Conservation (phyloP, 2,329 filamentous ascomycete genomes). For the Thermoascus crustaceus region DNA sequence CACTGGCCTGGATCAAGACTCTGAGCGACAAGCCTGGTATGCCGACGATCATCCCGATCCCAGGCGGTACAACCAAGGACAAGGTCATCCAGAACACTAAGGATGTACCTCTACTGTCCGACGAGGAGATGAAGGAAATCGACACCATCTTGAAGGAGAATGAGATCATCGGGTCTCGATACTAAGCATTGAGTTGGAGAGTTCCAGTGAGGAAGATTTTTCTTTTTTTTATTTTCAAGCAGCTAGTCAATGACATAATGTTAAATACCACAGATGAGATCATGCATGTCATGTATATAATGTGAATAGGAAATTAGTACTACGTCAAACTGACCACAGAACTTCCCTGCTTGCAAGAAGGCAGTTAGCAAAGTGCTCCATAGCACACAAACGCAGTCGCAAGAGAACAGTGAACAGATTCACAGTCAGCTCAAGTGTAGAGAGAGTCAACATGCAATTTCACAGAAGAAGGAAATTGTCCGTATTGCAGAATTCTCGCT, state of each 20-base stretch:
- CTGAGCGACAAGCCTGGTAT: conserved; percentile 36
- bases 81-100: conserved; percentile 29
- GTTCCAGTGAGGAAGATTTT: too few relatives aligned
- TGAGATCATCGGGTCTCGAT: conserved; percentile 26
- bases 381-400: too few relatives aligned
- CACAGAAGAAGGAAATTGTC: conserved; percentile 34
- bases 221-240: background rate
- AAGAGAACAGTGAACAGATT: conserved; percentile 5
- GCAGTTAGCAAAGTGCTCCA: background rate
- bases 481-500: conserved; percentile 40
- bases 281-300: conserved; percentile 1
- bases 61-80: conserved; percentile 28
- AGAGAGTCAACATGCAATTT: conserved; percentile 38
- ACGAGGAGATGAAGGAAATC: conserved; percentile 41
- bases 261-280: background rate
- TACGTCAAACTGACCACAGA: conserved; percentile 4
- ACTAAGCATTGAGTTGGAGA: conserved; percentile 8
- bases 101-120: conserved; percentile 21
- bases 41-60: conserved; percentile 34
- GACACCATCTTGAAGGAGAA: conserved; percentile 43
- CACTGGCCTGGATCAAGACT: conserved; percentile 41
- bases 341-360: conserved; percentile 11
- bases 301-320: too few relatives aligned
- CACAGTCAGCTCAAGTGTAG: conserved; percentile 40
- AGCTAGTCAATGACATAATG: background rate